A percentile compares a stretch with the other conserved stretches of the same genome.
phyloP scores from a whole-genome alignment of 306 rosid genomes.

The Lathyrus sativus region DNA sequence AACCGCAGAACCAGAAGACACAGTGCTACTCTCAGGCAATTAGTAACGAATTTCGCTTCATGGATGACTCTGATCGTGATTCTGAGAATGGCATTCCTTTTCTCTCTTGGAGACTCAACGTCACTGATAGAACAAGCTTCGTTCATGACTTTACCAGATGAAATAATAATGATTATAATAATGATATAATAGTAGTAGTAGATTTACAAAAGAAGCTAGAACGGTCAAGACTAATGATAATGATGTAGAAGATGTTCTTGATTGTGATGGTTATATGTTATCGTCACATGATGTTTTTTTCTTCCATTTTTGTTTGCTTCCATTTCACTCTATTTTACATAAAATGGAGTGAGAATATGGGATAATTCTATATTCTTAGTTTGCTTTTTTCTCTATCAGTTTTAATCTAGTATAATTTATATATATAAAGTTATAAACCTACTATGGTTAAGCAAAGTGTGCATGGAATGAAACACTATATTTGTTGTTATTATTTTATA shows the following conservation, averaged over 20 bases:
- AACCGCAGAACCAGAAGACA: slow-evolving; percentile 59
- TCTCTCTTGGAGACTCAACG: slow-evolving; percentile 92
- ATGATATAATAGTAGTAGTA: not conserved
- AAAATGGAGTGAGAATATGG: slow-evolving; percentile 55
- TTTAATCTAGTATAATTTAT: not conserved
- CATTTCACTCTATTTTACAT: slow-evolving; percentile 51
- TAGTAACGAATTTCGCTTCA: slow-evolving; percentile 57
- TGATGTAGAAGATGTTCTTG: slow-evolving; percentile 49
- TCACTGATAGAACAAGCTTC: slow-evolving; percentile 82
- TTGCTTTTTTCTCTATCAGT: slow-evolving; percentile 58
- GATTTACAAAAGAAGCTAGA: slow-evolving; percentile 25
- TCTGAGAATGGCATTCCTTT: slow-evolving; percentile 63
- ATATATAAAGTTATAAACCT: slow-evolving; percentile 25
- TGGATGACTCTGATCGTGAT: slow-evolving; percentile 52
- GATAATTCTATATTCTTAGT: slow-evolving; percentile 64
- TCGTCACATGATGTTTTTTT: slow-evolving; percentile 35
- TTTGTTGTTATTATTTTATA: not conserved
- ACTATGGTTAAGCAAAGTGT: not conserved
- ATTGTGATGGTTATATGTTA: slow-evolving; percentile 47
- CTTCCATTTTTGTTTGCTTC: slow-evolving; percentile 39
- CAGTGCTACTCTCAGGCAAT: slow-evolving; percentile 61
- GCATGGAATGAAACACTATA: not conserved
- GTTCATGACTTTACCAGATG: slow-evolving; percentile 90
- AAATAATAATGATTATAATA: not conserved
- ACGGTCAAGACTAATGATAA: slow-evolving; percentile 46